phyloP scores from a whole-genome alignment of 2,329 filamentous ascomycete species.

The Proliferodiscus dingleyae region DNA sequence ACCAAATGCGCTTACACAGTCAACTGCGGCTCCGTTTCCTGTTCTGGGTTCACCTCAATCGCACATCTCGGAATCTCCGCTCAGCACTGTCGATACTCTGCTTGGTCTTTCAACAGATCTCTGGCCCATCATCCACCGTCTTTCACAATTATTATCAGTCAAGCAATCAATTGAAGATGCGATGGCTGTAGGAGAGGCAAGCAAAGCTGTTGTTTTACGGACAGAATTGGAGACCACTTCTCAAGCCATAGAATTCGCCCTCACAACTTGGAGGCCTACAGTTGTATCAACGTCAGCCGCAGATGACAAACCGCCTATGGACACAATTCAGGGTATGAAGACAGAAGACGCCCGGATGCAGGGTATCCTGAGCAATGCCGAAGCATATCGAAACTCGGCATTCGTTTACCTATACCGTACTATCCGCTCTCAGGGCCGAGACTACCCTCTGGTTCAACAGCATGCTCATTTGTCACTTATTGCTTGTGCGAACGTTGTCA shows the following conservation, averaged over 20 bases:
- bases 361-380: slow-evolving; percentile 40
- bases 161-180: slow-evolving; percentile 48
- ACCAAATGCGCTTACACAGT: slow-evolving; percentile 48
- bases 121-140: slow-evolving; percentile 59
- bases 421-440: slow-evolving; percentile 39
- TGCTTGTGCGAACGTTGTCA: slow-evolving; percentile 52
- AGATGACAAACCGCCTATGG: slow-evolving; percentile 4
- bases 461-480: slow-evolving; percentile 46
- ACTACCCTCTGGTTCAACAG: slow-evolving; percentile 47
- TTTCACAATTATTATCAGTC: slow-evolving; percentile 50
- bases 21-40: slow-evolving; percentile 42
- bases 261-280: slow-evolving; percentile 51
- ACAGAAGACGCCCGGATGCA: slow-evolving; percentile 19
- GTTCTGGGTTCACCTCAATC: slow-evolving; percentile 41
- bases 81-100: slow-evolving; percentile 45
- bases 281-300: slow-evolving; percentile 32
- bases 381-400: slow-evolving; percentile 46
- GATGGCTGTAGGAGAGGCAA: slow-evolving; percentile 35
- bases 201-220: slow-evolving; percentile 24
- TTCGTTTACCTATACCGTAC: slow-evolving; percentile 40
- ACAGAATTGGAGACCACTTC: slow-evolving; percentile 36
- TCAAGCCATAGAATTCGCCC: slow-evolving; percentile 49
- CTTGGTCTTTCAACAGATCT: slow-evolving; percentile 58
- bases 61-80: slow-evolving; percentile 37
- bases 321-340: background rate